phyloP scores from a whole-genome alignment of 2,329 filamentous ascomycete species.

The Gliomastix tumulicola region DNA sequence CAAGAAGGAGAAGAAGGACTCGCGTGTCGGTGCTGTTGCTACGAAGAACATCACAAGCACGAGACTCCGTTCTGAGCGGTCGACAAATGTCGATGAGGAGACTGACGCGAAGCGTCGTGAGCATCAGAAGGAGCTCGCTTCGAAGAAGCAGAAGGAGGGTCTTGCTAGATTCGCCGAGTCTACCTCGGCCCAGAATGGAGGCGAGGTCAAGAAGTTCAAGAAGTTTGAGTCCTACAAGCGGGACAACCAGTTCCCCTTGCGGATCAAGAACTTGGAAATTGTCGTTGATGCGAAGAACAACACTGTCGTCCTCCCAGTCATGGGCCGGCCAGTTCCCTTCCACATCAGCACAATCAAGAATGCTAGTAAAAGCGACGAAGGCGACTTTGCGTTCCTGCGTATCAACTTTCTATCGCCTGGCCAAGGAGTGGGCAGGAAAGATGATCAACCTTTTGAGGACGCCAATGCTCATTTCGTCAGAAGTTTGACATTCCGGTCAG shows the following conservation, averaged over 20 bases:
- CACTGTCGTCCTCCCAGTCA: constrained; percentile 89
- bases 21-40: constrained; percentile 77
- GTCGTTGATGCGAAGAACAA: constrained; percentile 85
- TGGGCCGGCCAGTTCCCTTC: constrained; percentile 95
- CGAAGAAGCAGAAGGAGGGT: constrained; percentile 86
- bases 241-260: constrained; percentile 83
- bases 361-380: constrained; percentile 94
- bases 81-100: constrained; percentile 83
- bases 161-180: constrained; percentile 80
- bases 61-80: constrained; percentile 82
- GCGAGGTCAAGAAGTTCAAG: constrained; percentile 97
- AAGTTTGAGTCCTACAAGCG: constrained; percentile 98
- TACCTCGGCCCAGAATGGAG: constrained; percentile 76
- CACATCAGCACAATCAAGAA: constrained; percentile 99
- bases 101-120: constrained; percentile 79
- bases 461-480: constrained; percentile 91
- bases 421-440: constrained; percentile 93
- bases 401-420: constrained; percentile 97
- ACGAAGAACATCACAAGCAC: constrained; percentile 95
- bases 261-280: constrained; percentile 79
- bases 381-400: constrained; percentile 85
- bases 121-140: constrained; percentile 83
- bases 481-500: constrained; percentile 90
- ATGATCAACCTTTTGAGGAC: constrained; percentile 97
- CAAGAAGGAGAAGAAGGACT: constrained; percentile 86